Evolutionary conservation across 106 monocot species (phyloP), one percentile per base, ranked within the genome.

Genomic region (Platanthera guangdongensis): DNA sequence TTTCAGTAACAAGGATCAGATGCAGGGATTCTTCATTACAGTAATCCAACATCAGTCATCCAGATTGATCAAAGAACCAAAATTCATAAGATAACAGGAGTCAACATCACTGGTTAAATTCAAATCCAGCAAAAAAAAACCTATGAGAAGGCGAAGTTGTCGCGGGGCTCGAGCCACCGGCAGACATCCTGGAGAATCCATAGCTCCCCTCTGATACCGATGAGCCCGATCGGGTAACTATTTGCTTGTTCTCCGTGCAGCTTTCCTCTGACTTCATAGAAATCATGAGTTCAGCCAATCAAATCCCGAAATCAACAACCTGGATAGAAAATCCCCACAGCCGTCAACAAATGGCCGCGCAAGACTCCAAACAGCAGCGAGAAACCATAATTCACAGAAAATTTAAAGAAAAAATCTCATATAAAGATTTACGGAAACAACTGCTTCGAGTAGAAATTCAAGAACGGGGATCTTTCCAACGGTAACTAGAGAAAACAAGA

Each of bases 161-260:
- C 12, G 51, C 78, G 11, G 84, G 86, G 57, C 86, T 84, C 18
- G 72, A 81, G 70, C 75, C 82, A 16, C 82, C 78, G 4, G 85
- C 82, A 0, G 89, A 89, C 84, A 73, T 80, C 52, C 68, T 65
- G 12, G 80, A 83, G 46, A 78, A 72, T 8, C 80, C 92, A 39
- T 75, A 83, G 51, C 86, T 90, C 30, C 83, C 88, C 48, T 88
- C 90, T 7, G 87, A 87, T 2, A 78, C 39, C 7, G 89, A 86
- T n/a, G 89, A 88, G 14, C 63, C 63, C 15, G 86, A 86, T 0
- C 87, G 74, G 8, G 80, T 83, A 21, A 81, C 82, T 30, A 81
- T 84, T 78, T 95, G 92, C 76, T 81, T 87, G 75, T 95, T 92
- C 90, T 92, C 95, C 67, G 88, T 88, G 52, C 92, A 95, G 16